Conservation (phyloP, 257 asterid species). For the Solanum rostratum region DNA sequence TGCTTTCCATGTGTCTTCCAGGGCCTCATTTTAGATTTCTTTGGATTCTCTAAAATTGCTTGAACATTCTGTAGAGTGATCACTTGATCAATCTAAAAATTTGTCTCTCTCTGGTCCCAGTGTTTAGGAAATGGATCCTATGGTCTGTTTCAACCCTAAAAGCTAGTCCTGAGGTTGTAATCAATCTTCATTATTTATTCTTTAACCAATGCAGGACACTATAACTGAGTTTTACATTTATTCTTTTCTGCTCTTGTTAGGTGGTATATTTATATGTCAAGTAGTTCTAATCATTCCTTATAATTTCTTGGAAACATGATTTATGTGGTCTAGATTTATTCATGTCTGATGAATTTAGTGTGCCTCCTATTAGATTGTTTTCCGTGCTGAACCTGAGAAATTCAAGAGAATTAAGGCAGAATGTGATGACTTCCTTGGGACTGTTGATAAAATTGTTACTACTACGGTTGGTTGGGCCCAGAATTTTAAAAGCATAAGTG, state of each 20-base stretch:
- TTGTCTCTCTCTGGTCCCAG: background rate
- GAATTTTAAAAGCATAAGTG: constrained; percentile 13
- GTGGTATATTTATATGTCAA: background rate
- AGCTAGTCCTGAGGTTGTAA: background rate
- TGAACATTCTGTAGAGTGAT: background rate
- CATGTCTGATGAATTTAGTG: background rate
- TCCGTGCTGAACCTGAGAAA: constrained; percentile 63
- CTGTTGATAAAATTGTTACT: constrained; percentile 25
- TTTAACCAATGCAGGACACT: background rate
- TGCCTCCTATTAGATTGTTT: constrained; percentile 20
- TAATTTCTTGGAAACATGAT: background rate
- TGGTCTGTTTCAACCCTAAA: background rate
- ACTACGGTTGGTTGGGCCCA: constrained; percentile 32
- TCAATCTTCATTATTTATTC: background rate
- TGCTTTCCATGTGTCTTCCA: background rate
- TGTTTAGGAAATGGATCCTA: background rate
- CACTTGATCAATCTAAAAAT: background rate
- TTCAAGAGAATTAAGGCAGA: constrained; percentile 43
- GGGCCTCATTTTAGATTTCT: background rate
- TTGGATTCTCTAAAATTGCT: background rate
- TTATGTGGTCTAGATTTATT: background rate
- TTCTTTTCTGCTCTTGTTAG: background rate
- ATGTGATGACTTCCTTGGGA: constrained; percentile 42
- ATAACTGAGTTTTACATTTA: background rate
- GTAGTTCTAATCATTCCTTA: background rate